phyloP scores from a whole-genome alignment of 441 rosid genomes.

The Mallotus japonicus region DNA sequence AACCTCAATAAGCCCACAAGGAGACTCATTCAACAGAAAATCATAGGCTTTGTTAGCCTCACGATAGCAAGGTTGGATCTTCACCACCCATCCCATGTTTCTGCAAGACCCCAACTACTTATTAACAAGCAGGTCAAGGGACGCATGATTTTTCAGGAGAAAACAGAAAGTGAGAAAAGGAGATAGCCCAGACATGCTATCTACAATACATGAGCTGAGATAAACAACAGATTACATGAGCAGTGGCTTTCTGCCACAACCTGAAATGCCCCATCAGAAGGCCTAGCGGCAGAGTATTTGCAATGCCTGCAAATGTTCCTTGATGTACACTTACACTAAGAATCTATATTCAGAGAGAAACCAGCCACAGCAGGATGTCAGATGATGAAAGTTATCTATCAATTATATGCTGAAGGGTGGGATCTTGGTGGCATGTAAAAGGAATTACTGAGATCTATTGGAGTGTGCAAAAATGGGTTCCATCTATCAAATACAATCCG shows the following conservation, averaged over 20 bases:
- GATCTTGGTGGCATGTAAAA: slow-evolving; percentile 61
- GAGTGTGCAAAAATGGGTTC: slow-evolving; percentile 81
- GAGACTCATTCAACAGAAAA: too few relatives aligned
- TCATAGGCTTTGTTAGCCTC: too few relatives aligned
- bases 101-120: too few relatives aligned
- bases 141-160: background rate
- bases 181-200: background rate
- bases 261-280: background rate
- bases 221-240: slow-evolving; percentile 5
- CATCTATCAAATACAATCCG: slow-evolving; percentile 91
- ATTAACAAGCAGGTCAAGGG: too few relatives aligned
- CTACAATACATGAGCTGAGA: background rate
- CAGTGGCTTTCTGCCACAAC: slow-evolving; percentile 1
- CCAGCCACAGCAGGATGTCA: background rate
- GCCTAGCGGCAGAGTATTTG: background rate
- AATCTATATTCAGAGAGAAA: slow-evolving; percentile 11
- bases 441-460: slow-evolving; percentile 63
- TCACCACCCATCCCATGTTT: too few relatives aligned
- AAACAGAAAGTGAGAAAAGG: background rate
- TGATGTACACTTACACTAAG: slow-evolving; percentile 14
- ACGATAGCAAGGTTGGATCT: too few relatives aligned
- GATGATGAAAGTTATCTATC: slow-evolving; percentile 20
- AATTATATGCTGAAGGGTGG: slow-evolving; percentile 47
- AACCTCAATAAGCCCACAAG: too few relatives aligned
- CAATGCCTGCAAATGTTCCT: background rate